phyloP scores from a whole-genome alignment of 1,284 basidiomycete species.

The Marasmius oreades region DNA sequence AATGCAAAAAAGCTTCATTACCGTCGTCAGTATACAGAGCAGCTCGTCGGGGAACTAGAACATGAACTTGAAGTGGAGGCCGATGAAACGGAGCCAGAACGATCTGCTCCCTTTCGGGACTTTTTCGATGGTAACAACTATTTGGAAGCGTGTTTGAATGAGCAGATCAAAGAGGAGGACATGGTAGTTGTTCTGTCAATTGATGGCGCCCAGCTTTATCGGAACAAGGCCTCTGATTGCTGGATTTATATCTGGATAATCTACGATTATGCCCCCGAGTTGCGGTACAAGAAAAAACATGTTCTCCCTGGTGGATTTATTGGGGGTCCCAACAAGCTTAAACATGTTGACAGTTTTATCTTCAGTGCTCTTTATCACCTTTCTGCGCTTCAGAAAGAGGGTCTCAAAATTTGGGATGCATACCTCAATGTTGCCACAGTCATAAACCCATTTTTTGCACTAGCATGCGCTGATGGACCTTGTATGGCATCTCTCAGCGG shows the following conservation, averaged over 20 bases:
- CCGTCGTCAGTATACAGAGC: neutral
- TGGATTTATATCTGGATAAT: conserved; percentile 32
- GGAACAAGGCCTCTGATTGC: conserved; percentile 24
- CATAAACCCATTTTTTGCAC: conserved; percentile 10
- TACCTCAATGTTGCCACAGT: neutral
- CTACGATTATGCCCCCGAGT: conserved; percentile 20
- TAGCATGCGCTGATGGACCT: conserved; percentile 26
- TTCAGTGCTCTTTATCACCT: conserved; percentile 23
- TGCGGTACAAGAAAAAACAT: conserved; percentile 24
- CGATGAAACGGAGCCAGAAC: conserved; percentile 14
- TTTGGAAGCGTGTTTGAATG: conserved; percentile 13
- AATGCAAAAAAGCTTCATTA: conserved; percentile 21
- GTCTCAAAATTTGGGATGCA: conserved; percentile 18
- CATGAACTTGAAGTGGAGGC: no score
- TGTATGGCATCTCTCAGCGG: conserved; percentile 22
- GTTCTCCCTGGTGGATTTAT: conserved; percentile 26
- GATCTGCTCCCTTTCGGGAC: conserved; percentile 11
- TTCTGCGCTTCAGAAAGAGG: conserved; percentile 16
- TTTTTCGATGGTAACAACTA: conserved; percentile 18
- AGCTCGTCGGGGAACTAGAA: conserved; percentile 10
- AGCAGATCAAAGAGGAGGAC: conserved; percentile 19
- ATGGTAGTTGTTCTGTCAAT: conserved; percentile 26
- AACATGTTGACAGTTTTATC: conserved; percentile 26
- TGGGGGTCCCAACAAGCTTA: conserved; percentile 28
- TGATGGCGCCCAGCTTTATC: conserved; percentile 30